phyloP scores from a whole-genome alignment of 106 monocot species.

The Allium fistulosum region DNA sequence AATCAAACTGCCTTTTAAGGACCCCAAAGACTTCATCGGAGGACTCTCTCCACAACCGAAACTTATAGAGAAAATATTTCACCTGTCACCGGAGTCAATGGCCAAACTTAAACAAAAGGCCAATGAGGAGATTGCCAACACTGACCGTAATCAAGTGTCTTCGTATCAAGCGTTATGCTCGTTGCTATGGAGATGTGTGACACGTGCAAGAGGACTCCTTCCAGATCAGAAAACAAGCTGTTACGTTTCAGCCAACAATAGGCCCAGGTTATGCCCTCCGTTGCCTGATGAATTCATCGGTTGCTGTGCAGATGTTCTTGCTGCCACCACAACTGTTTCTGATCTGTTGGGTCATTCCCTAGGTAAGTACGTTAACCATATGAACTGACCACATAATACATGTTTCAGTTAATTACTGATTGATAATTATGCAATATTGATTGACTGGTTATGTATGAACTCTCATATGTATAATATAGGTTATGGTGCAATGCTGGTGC shows the following conservation, averaged over 20 bases:
- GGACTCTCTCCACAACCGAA: constrained; percentile 6
- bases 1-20: constrained; percentile 21
- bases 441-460: not conserved
- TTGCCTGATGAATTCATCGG: not conserved
- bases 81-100: constrained; percentile 16
- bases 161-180: constrained; percentile 11
- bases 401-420: constrained; percentile 2
- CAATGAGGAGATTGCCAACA: constrained; percentile 1
- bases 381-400: too few species aligned
- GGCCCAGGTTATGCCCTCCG: not conserved
- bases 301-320: not conserved
- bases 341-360: not conserved
- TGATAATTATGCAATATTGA: not conserved
- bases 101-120: constrained; percentile 25
- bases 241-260: not conserved
- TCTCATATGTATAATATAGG: not conserved
- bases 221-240: not conserved
- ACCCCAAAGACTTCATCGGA: constrained; percentile 14
- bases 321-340: not conserved
- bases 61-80: constrained; percentile 26
- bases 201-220: constrained; percentile 9
- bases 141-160: constrained; percentile 6
- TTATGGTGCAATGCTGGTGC: not conserved
- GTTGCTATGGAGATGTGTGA: constrained; percentile 15
- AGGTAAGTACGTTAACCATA: not conserved